Evolutionary conservation across 495 filamentous ascomycete species (phyloP).

Genomic region (Lophiotrema nucula): DNA sequence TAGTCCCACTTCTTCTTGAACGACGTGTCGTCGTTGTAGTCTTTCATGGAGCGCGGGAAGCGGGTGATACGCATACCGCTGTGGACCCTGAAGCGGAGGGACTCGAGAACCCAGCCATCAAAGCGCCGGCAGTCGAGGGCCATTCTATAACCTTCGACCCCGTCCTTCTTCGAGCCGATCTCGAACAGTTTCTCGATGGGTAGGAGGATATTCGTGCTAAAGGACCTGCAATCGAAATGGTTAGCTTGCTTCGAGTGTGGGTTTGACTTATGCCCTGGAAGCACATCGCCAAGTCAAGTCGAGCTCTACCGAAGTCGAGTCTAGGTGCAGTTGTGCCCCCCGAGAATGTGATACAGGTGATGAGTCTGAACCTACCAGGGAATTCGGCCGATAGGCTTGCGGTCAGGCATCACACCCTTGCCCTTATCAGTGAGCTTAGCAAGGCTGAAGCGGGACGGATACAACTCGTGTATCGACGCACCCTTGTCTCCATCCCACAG

Average conservation of each 20-base stretch:
- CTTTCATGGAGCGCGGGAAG: slow-evolving; percentile 13
- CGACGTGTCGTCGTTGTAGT: not conserved
- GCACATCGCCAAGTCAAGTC: no score
- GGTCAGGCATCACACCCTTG: no score
- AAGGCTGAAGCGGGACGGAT: not conserved
- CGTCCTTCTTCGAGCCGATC: not conserved
- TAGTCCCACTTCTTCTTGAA: not conserved
- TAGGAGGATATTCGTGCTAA: slow-evolving; percentile 26
- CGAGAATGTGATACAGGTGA: no score
- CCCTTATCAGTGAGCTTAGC: no score
- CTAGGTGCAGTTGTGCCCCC: no score
- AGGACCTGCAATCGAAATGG: slow-evolving; percentile 27
- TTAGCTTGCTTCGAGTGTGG: not conserved
- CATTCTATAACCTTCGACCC: not conserved
- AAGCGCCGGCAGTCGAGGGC: slow-evolving; percentile 17
- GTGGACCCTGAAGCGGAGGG: slow-evolving; percentile 30
- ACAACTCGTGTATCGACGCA: not conserved
- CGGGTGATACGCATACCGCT: slow-evolving; percentile 7
- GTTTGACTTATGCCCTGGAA: no score
- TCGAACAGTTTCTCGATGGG: slow-evolving; percentile 24
- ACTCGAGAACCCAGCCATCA: slow-evolving; percentile 40
- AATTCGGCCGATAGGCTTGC: no score
- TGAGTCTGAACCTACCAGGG: no score
- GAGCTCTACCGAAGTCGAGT: no score
- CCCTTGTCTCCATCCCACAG: not conserved